These are phyloP conservation scores for Corchorus olitorius DNA, from an alignment of 345 rosid species.

Conservation along the genomic window DNA sequence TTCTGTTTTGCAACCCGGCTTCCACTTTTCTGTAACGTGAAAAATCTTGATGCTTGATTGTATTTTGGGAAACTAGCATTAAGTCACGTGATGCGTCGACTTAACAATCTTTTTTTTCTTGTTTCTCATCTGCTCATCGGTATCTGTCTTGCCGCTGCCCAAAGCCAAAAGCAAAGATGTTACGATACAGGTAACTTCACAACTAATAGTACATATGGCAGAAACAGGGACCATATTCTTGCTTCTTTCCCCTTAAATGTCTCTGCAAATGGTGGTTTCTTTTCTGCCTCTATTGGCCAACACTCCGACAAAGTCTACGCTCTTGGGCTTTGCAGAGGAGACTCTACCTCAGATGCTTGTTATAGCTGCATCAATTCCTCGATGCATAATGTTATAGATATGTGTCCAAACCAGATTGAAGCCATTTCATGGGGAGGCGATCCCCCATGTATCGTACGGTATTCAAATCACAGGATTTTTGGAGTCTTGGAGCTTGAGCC, in stretches of 20 bases:
- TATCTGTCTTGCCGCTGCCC: too few relatives aligned
- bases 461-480: too few relatives aligned
- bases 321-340: conserved; percentile 40
- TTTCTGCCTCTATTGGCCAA: conserved; percentile 28
- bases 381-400: conserved; percentile 12
- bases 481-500: too few relatives aligned
- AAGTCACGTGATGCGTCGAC: too few relatives aligned
- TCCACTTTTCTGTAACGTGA: too few relatives aligned
- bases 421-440: conserved; percentile 35
- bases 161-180: neutral
- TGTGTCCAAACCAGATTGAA: conserved; percentile 43
- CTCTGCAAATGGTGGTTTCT: conserved; percentile 29
- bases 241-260: conserved; percentile 35
- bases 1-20: too few relatives aligned
- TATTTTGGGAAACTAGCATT: too few relatives aligned
- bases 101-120: too few relatives aligned
- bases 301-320: conserved; percentile 27
- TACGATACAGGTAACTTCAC: conserved; percentile 38
- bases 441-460: conserved; percentile 6
- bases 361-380: conserved; percentile 25
- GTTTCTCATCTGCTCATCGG: too few relatives aligned
- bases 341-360: conserved; percentile 33
- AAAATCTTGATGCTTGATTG: too few relatives aligned
- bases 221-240: conserved; percentile 33
- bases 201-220: conserved; percentile 20